A percentile compares a stretch with the other conserved stretches of the same genome.
These are phyloP conservation scores for Scheffersomyces ergatensis DNA, from an alignment of 805 yeast species.

Conservation along the genomic window DNA sequence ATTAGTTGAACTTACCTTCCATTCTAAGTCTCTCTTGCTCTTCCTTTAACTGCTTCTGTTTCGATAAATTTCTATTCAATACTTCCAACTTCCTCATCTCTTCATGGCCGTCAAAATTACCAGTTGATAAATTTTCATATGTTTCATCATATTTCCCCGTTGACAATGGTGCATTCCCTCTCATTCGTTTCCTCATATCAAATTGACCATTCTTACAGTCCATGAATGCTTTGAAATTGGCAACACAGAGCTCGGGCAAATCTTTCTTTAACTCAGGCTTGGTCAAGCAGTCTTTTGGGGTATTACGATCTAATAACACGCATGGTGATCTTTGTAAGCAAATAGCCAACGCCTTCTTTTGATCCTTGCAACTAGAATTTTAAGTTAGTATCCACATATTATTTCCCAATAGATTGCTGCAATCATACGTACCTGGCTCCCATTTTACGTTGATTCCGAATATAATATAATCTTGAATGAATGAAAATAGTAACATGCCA, in stretches of 20 bases:
- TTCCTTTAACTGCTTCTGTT: constrained; percentile 22
- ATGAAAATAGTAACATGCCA: too few species aligned
- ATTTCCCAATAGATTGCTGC: too few species aligned
- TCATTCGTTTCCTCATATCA: constrained; percentile 86
- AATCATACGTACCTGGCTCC: constrained; percentile 48
- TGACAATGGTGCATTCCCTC: constrained; percentile 91
- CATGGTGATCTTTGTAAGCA: constrained; percentile 97
- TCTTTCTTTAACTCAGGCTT: constrained; percentile 74
- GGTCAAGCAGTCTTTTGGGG: constrained; percentile 84
- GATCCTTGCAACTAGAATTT: constrained; percentile 77
- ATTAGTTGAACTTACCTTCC: neutral
- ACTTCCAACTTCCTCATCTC: constrained; percentile 73
- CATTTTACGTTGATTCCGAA: too few species aligned
- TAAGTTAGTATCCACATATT: constrained; percentile 18
- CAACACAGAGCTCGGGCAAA: constrained; percentile 83
- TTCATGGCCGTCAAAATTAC: constrained; percentile 77
- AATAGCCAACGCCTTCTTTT: constrained; percentile 90
- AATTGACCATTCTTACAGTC: constrained; percentile 90
- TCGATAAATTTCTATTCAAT: constrained; percentile 50
- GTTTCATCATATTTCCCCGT: constrained; percentile 92
- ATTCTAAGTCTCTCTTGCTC: constrained; percentile 29
- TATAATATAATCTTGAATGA: too few species aligned
- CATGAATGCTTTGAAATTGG: constrained; percentile 79
- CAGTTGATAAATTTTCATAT: constrained; percentile 72
- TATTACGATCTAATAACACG: constrained; percentile 84